Evolutionary conservation across 2,329 filamentous ascomycete genomes (phyloP).

Genomic region (Fonsecaea pugnacius): DNA sequence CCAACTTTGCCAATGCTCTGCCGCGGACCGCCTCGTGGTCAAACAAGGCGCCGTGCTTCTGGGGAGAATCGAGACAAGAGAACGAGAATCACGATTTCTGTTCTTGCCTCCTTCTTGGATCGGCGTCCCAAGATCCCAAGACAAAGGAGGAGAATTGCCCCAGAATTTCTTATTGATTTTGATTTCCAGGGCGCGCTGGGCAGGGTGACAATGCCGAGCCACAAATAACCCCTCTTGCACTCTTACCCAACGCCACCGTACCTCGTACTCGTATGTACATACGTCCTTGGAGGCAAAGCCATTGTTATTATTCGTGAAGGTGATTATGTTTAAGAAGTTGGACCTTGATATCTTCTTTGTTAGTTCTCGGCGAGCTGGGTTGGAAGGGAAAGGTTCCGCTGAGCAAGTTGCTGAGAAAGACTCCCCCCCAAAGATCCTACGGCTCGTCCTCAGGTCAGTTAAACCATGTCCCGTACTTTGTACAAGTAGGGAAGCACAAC

Average conservation of each 20-base stretch:
- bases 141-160: not conserved
- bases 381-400: not conserved
- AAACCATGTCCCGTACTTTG: too few species aligned
- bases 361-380: not conserved
- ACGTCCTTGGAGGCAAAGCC: too few species aligned
- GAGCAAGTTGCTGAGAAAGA: conserved; percentile 16
- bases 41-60: too few species aligned
- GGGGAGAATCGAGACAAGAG: too few species aligned
- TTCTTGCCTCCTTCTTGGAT: too few species aligned
- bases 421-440: not conserved
- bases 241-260: too few species aligned
- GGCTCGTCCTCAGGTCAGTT: not conserved
- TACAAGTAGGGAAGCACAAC: too few species aligned
- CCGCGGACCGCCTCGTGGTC: too few species aligned
- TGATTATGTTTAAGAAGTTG: not conserved
- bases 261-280: too few species aligned
- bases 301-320: not conserved
- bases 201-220: conserved; percentile 1
- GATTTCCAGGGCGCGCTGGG: not conserved
- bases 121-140: conserved; percentile 1
- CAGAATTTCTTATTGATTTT: too few species aligned
- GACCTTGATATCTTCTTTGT: not conserved
- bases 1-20: too few species aligned
- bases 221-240: not conserved
- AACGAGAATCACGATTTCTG: too few species aligned